A percentile compares a stretch with the other conserved stretches of the same genome.
These are phyloP conservation scores for Escovopsis sp. DNA, from an alignment of 2,329 filamentous ascomycete species.

Conservation along the genomic window DNA sequence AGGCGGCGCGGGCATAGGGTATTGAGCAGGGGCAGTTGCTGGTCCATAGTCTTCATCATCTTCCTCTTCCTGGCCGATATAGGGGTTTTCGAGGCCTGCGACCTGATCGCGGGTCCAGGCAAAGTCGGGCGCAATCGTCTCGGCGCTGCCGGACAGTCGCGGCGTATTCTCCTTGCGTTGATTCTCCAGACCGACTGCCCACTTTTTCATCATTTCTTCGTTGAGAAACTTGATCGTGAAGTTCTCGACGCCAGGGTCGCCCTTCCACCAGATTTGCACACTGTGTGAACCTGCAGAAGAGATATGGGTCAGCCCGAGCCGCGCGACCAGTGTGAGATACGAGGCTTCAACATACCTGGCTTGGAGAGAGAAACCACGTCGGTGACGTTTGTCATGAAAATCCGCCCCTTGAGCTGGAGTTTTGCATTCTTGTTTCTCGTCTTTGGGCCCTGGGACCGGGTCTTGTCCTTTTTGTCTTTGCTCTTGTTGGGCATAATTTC, in stretches of 20 bases:
- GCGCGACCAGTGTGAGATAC: not conserved
- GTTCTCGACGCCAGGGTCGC: constrained; percentile 87
- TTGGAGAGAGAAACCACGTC: constrained; percentile 80
- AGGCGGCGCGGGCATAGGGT: constrained; percentile 15
- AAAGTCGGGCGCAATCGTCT: constrained; percentile 55
- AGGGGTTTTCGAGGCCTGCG: constrained; percentile 64
- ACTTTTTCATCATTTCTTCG: constrained; percentile 87
- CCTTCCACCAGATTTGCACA: constrained; percentile 97
- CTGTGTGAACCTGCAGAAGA: constrained; percentile 61
- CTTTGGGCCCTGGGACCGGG: constrained; percentile 41
- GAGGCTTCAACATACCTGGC: constrained; percentile 47
- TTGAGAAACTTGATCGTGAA: constrained; percentile 89
- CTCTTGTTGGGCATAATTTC: constrained; percentile 74
- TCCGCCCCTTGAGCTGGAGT: constrained; percentile 87
- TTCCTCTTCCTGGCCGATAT: constrained; percentile 49
- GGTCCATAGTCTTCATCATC: constrained; percentile 41
- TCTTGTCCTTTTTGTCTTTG: constrained; percentile 62
- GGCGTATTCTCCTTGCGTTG: constrained; percentile 53
- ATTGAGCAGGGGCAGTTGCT: constrained; percentile 22
- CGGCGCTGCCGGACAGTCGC: constrained; percentile 30
- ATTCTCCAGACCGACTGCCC: constrained; percentile 64
- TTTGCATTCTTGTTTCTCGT: constrained; percentile 55
- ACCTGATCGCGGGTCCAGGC: constrained; percentile 60
- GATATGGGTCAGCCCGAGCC: not conserved
- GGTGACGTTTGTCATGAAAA: constrained; percentile 98